Evolutionary conservation across 352 stramenopile species (phyloP).

Genomic region (Discostella stelligera): DNA sequence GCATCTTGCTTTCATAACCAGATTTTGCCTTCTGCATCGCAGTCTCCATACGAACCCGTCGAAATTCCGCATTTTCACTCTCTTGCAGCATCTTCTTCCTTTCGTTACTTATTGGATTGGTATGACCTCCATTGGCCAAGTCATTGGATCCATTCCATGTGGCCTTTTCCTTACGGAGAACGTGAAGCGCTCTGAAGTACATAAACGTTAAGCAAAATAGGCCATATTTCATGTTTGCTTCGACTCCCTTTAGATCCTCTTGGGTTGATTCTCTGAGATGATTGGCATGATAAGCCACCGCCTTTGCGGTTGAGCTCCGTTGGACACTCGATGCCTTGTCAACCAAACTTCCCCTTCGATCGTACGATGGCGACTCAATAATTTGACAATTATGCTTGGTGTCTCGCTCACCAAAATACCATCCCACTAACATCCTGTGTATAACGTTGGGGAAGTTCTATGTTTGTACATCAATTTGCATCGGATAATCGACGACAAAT

Average conservation of each 20-base stretch:
- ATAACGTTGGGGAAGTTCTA: background rate
- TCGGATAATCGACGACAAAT: background rate
- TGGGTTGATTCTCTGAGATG: slow-evolving; percentile 42
- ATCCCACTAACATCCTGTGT: slow-evolving; percentile 91
- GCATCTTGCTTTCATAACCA: slow-evolving; percentile 37
- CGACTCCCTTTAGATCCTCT: slow-evolving; percentile 83
- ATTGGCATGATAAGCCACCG: slow-evolving; percentile 3
- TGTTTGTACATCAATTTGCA: background rate
- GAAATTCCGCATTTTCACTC: slow-evolving; percentile 43
- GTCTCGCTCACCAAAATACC: slow-evolving; percentile 92
- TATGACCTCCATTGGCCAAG: slow-evolving; percentile 23
- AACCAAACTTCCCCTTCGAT: slow-evolving; percentile 33
- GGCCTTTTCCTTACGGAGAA: slow-evolving; percentile 86
- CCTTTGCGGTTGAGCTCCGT: slow-evolving; percentile 31
- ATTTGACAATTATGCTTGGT: slow-evolving; percentile 18
- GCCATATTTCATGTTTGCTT: slow-evolving; percentile 88
- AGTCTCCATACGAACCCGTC: slow-evolving; percentile 29
- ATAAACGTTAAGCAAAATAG: slow-evolving; percentile 94
- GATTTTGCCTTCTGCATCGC: slow-evolving; percentile 58
- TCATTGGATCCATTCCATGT: slow-evolving; percentile 72
- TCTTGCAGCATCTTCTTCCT: slow-evolving; percentile 67
- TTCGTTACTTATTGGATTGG: slow-evolving; percentile 26
- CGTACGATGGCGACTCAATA: background rate
- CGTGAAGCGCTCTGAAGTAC: slow-evolving; percentile 91
- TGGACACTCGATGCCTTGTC: slow-evolving; percentile 35